Conservation (phyloP, 208 protist genomes). For the Wallacemonas sp. region DNA sequence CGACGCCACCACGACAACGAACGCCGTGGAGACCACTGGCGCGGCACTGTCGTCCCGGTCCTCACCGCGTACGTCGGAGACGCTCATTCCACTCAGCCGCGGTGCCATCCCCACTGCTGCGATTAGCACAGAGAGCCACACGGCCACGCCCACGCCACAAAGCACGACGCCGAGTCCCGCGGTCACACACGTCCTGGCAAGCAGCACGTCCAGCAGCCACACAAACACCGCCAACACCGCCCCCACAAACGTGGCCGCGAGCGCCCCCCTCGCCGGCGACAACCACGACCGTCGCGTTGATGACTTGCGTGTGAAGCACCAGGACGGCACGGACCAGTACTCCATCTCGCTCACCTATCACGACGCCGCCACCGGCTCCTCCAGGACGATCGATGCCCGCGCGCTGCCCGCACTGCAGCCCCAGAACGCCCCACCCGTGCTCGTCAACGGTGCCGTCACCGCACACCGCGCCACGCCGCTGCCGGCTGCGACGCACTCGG, state of each 20-base stretch:
- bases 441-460: background rate
- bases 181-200: no score
- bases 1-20: background rate
- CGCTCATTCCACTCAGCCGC: no score
- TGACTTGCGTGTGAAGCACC: slow-evolving; percentile 57
- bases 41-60: no score
- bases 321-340: slow-evolving; percentile 34
- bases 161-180: no score
- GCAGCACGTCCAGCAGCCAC: background rate
- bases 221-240: background rate
- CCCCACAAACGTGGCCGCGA: background rate
- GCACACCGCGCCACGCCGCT: no score
- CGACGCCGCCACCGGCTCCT: slow-evolving; percentile 43
- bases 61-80: no score
- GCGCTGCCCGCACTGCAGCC: slow-evolving; percentile 37
- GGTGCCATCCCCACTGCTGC: no score
- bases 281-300: slow-evolving; percentile 55
- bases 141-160: no score
- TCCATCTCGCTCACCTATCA: slow-evolving; percentile 69
- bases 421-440: slow-evolving; percentile 8
- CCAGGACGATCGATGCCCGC: slow-evolving; percentile 53
- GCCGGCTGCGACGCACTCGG: no score
- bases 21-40: no score
- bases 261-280: background rate
- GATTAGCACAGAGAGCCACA: no score